Evolutionary conservation across 208 protist species (phyloP), one percentile per base, ranked within the genome.

Genomic region (Phytomonas francai): DNA sequence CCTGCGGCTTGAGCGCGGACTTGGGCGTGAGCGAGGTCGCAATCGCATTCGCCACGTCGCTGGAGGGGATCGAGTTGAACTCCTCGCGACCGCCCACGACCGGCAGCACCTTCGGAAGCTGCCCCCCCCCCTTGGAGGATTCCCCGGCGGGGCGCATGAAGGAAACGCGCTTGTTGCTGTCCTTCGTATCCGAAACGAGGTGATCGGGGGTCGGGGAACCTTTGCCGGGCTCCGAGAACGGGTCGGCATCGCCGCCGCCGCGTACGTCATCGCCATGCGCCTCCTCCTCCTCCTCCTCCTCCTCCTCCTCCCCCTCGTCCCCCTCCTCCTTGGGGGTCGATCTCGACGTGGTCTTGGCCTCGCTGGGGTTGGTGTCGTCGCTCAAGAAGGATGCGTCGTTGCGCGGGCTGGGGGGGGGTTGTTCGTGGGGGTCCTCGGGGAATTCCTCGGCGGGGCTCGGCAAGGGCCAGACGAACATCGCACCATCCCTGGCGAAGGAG

Each of bases 381-480:
- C 80, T 80, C 16, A 73, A 71, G 39, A 63, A 67, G 3, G 63
- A 27, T 3, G 60, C 72, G 7, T 63, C 70, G 12, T 61, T 9
- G 57, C 0, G 36, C n/a, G n/a, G n/a, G n/a, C n/a, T n/a, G n/a
- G n/a, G n/a, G n/a, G n/a, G n/a, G n/a, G n/a, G n/a, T n/a, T n/a
- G n/a, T n/a, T n/a, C 58, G 27, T 69, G 49, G 4, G 54, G 34
- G 29, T 25, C 65, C 36, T 87, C 81, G 49, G 79, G 73, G 22
- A 76, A 71, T 0, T 67, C 67, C 29, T 89, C 81, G 22, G 83
- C 74, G 31, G 75, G 72, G n/a, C 83, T 70, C n/a, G 88, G 88
- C 57, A 90, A 67, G 30, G 75, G 61, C 88, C 88, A 93, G 49
- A 91, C 80, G 66, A 86, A 83, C 64, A 89, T 58, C 7, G 68